Evolutionary conservation across 768 basidiomycete species (phyloP).

Genomic region (Termitomyces sp.): DNA sequence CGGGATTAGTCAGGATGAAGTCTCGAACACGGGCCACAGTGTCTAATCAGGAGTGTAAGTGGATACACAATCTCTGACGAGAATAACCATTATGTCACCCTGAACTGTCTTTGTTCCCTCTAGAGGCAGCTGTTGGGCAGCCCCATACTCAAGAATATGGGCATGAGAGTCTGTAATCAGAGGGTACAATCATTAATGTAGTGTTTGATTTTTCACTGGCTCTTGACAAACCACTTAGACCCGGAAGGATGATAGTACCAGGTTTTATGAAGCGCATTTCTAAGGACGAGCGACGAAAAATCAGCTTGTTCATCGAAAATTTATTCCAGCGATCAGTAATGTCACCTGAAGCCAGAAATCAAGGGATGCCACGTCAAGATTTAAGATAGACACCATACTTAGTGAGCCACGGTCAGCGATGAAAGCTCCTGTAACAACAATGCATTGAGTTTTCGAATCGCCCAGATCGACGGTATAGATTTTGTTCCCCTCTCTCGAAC

Average conservation of each 20-base stretch:
- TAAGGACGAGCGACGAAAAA: slow-evolving; percentile 22
- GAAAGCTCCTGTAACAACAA: slow-evolving; percentile 49
- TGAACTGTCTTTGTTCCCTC: slow-evolving; percentile 55
- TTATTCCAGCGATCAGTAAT: slow-evolving; percentile 37
- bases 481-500: slow-evolving; percentile 45
- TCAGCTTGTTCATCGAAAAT: slow-evolving; percentile 16
- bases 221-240: slow-evolving; percentile 58
- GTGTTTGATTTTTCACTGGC: neutral
- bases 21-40: slow-evolving; percentile 58
- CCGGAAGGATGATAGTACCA: slow-evolving; percentile 67
- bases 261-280: slow-evolving; percentile 46
- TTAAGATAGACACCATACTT: slow-evolving; percentile 34
- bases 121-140: slow-evolving; percentile 58
- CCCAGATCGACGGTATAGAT: slow-evolving; percentile 68
- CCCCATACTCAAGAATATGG: slow-evolving; percentile 78
- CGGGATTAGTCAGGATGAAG: slow-evolving; percentile 57
- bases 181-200: slow-evolving; percentile 6
- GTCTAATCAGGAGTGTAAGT: slow-evolving; percentile 34
- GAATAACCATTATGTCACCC: slow-evolving; percentile 33
- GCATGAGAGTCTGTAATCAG: slow-evolving; percentile 65
- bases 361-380: slow-evolving; percentile 1
- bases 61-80: neutral
- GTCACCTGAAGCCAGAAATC: slow-evolving; percentile 29
- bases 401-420: slow-evolving; percentile 56
- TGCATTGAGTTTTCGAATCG: slow-evolving; percentile 54